These are phyloP conservation scores for Tetrahymena malaccensis DNA, from an alignment of 73 alveolate species.

Conservation along the genomic window DNA sequence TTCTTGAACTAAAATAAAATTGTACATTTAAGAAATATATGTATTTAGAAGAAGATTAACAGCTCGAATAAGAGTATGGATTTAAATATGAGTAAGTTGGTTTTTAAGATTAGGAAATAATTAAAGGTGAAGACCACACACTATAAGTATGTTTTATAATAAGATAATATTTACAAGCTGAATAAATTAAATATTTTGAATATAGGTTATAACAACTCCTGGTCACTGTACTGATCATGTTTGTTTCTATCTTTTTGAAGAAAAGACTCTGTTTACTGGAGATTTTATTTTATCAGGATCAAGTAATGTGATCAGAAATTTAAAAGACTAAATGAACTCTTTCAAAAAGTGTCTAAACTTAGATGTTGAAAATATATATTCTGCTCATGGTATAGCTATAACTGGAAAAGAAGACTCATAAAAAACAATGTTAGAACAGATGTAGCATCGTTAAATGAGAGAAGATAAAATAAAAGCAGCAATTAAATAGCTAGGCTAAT, in stretches of 20 bases:
- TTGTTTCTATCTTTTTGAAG: constrained; percentile 3
- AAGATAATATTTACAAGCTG: not conserved
- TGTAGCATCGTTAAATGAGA: not conserved
- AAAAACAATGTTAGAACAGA: not conserved
- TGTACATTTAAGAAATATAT: constrained; percentile 8
- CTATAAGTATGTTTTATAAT: not conserved
- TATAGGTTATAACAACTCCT: not conserved
- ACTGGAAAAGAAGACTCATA: not conserved
- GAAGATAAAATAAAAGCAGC: not conserved
- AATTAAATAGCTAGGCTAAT: not conserved
- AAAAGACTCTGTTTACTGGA: constrained; percentile 39
- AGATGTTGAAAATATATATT: not conserved
- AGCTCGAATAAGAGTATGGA: constrained; percentile 1
- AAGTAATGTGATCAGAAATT: constrained; percentile 6
- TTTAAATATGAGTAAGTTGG: not conserved
- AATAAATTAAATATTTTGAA: no score
- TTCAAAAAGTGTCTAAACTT: not conserved
- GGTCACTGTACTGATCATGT: constrained; percentile 34
- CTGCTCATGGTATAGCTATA: not conserved
- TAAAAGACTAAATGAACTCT: not conserved
- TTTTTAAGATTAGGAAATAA: constrained; percentile 22
- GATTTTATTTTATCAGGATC: constrained; percentile 41
- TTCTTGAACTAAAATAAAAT: constrained; percentile 7
- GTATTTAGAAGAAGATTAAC: constrained; percentile 8
- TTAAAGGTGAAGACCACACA: not conserved